A percentile compares a stretch with the other conserved stretches of the same genome.
Evolutionary conservation across 257 asterid genomes (phyloP).

Genomic region (Asclepias syriaca): DNA sequence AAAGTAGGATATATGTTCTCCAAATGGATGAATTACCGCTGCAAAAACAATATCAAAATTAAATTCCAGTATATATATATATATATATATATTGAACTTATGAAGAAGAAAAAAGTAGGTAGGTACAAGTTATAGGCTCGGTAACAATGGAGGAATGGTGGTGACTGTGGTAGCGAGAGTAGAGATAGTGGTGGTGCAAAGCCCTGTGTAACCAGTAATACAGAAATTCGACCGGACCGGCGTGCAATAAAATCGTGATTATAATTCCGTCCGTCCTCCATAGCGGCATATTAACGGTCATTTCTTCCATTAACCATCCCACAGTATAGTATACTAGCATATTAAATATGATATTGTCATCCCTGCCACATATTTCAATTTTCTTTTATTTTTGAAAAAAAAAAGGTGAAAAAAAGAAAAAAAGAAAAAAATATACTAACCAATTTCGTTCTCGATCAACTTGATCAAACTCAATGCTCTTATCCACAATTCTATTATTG

Average conservation of each 20-base stretch:
- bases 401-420: neutral
- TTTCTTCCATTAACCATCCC: constrained; percentile 3
- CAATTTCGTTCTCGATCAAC: constrained; percentile 81
- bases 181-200: constrained; percentile 85
- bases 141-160: constrained; percentile 93
- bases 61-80: neutral
- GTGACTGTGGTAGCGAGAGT: constrained; percentile 87
- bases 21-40: constrained; percentile 94
- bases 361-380: constrained; percentile 40
- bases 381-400: too few relatives aligned
- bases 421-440: constrained; percentile 16
- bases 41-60: constrained; percentile 16
- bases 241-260: constrained; percentile 49
- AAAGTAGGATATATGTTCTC: constrained; percentile 68
- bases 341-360: constrained; percentile 72
- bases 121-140: constrained; percentile 77
- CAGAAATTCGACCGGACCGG: constrained; percentile 78
- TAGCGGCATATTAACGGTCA: constrained; percentile 37
- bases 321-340: constrained; percentile 52
- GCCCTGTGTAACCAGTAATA: constrained; percentile 94
- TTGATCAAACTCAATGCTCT: constrained; percentile 78
- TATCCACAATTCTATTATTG: constrained; percentile 59
- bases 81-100: neutral
- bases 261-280: constrained; percentile 67
- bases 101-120: too few relatives aligned